Base-by-base conservation (phyloP, 805 yeast genomes). In the Teunomyces lycoperdinae region DNA sequence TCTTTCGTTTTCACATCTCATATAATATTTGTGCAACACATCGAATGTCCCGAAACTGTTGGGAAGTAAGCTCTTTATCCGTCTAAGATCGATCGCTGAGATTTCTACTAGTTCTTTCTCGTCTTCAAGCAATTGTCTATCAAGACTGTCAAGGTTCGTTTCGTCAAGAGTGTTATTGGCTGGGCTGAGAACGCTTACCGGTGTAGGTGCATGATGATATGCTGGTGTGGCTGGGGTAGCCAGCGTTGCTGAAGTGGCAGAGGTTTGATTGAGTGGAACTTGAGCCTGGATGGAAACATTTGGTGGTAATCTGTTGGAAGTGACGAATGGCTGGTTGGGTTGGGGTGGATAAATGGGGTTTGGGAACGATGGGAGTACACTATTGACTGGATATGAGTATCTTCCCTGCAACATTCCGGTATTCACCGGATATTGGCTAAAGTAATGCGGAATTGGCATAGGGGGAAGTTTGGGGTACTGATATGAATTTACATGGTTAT, bases 61-160 rank as follows among this genome's bases (percentile, higher is more conserved):
- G n/a, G 55, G 52, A 5, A 51, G 20, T 6, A 47, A 17, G 6
- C 51, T 17, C 38, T 42, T 45, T 30, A 48, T 46, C 17, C 42
- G 31, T 20, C 46, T 32, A 9, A 49, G 29, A 28, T 51, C 55
- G 20, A 47, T 29, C 43, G 45, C 43, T n/a, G 45, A 38, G 10
- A 51, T 33, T 33, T 49, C 47, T 10, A 46, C 20, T 26, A 13
- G 11, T 6, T 39, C 35, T 4, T 20, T 6, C 14, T 28, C 28
- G 13, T 51, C 55, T 9, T 43, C 33, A n/a, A 5, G 24, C 20
- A 41, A 36, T 17, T 48, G 48, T 6, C 32, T 13, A 7, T 47
- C 47, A 9, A 47, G 38, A 17, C 29, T 30, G 11, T n/a, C 31
- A 13, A 27, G 16, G n/a, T 30, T 27, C 8, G 33, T n/a, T 9